These are phyloP conservation scores for Fusarium sp. DNA, from an alignment of 2,329 filamentous ascomycete species.

Conservation along the genomic window DNA sequence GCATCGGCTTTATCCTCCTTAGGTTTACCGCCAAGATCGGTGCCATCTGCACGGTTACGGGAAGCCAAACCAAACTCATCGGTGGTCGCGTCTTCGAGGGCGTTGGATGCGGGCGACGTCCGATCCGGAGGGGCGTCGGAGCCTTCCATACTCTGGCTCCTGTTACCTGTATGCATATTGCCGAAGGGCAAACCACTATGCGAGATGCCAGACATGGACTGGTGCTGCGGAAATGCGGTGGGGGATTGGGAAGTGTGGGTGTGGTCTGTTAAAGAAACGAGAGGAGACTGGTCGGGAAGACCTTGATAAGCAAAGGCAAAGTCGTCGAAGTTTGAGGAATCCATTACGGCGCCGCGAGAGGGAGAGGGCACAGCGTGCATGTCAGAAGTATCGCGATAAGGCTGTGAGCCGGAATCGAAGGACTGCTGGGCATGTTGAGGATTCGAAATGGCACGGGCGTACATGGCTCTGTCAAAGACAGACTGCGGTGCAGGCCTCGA, in stretches of 20 bases:
- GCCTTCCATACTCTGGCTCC: constrained; percentile 50
- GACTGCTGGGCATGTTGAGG: constrained; percentile 48
- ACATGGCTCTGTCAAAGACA: constrained; percentile 45
- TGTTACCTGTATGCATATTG: constrained; percentile 37
- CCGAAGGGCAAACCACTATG: constrained; percentile 43
- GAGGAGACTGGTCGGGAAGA: constrained; percentile 55
- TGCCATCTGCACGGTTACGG: constrained; percentile 60
- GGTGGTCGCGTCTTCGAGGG: constrained; percentile 63
- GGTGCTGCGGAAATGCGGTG: constrained; percentile 53
- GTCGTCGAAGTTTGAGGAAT: constrained; percentile 62
- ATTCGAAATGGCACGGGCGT: constrained; percentile 45
- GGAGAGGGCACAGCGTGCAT: constrained; percentile 38
- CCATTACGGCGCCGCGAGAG: constrained; percentile 52
- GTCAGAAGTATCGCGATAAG: constrained; percentile 41
- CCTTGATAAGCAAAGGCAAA: constrained; percentile 64
- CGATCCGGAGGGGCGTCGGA: constrained; percentile 60
- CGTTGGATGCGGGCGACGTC: constrained; percentile 57
- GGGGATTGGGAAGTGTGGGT: constrained; percentile 47
- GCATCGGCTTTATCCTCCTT: constrained; percentile 70
- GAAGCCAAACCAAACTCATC: constrained; percentile 69
- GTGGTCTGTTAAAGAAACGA: constrained; percentile 52
- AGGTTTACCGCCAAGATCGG: constrained; percentile 62
- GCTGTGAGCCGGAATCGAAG: constrained; percentile 42
- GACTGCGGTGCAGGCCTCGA: constrained; percentile 30
- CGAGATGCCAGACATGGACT: constrained; percentile 37